Percentiles rank a stretch among this genome's conserved stretches.
Conservation (phyloP, 768 basidiomycete genomes). For the Neoboletus subvelutipes region DNA sequence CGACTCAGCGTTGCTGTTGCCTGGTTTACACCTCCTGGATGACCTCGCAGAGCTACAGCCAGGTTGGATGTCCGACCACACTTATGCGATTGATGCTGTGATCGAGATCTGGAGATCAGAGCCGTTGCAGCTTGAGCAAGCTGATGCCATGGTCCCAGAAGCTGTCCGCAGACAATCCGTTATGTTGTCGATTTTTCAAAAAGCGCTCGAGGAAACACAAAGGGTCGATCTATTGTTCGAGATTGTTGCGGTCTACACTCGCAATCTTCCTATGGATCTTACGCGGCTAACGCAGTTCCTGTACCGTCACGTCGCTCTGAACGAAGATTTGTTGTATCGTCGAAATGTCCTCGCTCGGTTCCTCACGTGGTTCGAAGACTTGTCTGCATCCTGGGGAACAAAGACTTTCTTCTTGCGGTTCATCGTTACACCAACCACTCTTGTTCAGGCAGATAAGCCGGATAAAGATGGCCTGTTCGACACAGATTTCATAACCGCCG, state of each 20-base stretch:
- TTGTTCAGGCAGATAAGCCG: slow-evolving; percentile 67
- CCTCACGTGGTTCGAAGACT: slow-evolving; percentile 77
- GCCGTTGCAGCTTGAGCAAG: slow-evolving; percentile 43
- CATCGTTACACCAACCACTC: slow-evolving; percentile 82
- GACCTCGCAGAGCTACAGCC: slow-evolving; percentile 71
- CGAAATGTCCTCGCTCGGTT: slow-evolving; percentile 86
- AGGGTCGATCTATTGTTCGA: slow-evolving; percentile 90
- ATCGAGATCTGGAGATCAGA: slow-evolving; percentile 70
- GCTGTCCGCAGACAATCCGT: slow-evolving; percentile 59
- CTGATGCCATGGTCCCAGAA: slow-evolving; percentile 46
- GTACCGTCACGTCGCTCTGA: slow-evolving; percentile 79
- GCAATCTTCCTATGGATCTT: slow-evolving; percentile 78
- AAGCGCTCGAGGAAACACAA: slow-evolving; percentile 63
- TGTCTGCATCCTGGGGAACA: slow-evolving; percentile 62
- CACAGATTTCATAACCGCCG: slow-evolving; percentile 61
- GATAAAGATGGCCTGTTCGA: slow-evolving; percentile 65
- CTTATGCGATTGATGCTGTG: slow-evolving; percentile 66
- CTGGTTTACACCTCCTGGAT: slow-evolving; percentile 72
- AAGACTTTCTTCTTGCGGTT: slow-evolving; percentile 80
- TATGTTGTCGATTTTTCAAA: slow-evolving; percentile 75
- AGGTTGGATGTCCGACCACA: slow-evolving; percentile 69
- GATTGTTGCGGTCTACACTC: slow-evolving; percentile 76
- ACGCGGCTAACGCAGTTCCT: slow-evolving; percentile 80
- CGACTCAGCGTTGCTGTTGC: slow-evolving; percentile 53
- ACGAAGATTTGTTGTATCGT: slow-evolving; percentile 63